Percentiles rank a stretch among this genome's conserved stretches.
Conservation (phyloP, 1,284 basidiomycete species). For the Microbotryum violaceum region DNA sequence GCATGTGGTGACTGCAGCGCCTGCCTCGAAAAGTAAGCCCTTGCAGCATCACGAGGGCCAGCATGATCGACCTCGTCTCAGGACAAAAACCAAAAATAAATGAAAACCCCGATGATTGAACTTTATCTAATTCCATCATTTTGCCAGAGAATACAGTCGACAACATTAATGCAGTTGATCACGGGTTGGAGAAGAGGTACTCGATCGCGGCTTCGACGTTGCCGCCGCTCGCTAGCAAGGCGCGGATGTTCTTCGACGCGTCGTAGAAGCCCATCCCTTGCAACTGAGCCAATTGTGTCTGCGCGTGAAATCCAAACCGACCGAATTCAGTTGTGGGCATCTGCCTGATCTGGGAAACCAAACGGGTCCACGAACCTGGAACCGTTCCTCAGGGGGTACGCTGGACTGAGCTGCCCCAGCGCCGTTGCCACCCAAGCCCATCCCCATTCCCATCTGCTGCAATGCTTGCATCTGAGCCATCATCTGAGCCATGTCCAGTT, state of each 20-base stretch:
- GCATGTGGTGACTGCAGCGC: too few relatives aligned
- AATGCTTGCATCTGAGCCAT: conserved; percentile 19
- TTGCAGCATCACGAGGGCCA: too few relatives aligned
- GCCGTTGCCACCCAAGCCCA: conserved; percentile 1
- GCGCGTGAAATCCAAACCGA: background rate
- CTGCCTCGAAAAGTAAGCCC: too few relatives aligned
- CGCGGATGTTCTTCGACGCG: conserved; percentile 22
- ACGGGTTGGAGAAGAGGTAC: conserved; percentile 17
- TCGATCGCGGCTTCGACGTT: conserved; percentile 22
- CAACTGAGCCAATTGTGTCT: conserved; percentile 29
- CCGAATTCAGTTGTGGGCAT: background rate
- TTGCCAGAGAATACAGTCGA: background rate
- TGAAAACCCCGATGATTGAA: too few relatives aligned
- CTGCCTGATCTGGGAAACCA: background rate
- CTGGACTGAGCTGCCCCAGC: background rate
- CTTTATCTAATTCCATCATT: too few relatives aligned
- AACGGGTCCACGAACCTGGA: conserved; percentile 6
- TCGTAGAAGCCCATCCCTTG: conserved; percentile 30
- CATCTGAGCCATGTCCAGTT: conserved; percentile 3
- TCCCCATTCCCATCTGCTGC: conserved; percentile 16
- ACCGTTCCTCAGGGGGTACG: conserved; percentile 24
- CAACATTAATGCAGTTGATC: background rate
- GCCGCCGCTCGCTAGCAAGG: conserved; percentile 22
- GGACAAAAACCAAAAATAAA: too few relatives aligned
- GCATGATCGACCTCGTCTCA: too few relatives aligned